Percentiles rank a stretch among this genome's conserved stretches.
phyloP scores from a whole-genome alignment of 2,329 filamentous ascomycete genomes.

The Penicillium sp. region DNA sequence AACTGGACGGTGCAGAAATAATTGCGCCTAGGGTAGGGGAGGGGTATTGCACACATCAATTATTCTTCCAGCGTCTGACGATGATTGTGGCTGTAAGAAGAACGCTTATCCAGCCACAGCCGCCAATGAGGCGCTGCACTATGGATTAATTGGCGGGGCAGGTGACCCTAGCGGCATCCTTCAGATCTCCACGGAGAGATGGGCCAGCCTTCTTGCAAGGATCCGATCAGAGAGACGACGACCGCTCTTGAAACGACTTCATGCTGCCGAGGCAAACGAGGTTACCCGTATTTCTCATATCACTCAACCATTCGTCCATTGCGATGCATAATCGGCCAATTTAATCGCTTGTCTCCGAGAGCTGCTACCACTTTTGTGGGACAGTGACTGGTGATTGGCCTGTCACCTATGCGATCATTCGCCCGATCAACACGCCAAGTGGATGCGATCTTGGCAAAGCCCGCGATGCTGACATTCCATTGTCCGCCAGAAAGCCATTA shows the following conservation, averaged over 20 bases:
- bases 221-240: not conserved
- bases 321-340: not conserved
- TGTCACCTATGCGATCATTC: not conserved
- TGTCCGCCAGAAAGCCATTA: not conserved
- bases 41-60: not conserved
- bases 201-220: not conserved
- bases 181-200: not conserved
- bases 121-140: not conserved
- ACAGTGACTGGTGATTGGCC: not conserved
- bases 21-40: not conserved
- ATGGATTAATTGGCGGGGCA: not conserved
- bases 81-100: not conserved
- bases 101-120: conserved; percentile 5
- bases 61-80: not conserved
- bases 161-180: not conserved
- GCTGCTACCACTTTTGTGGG: not conserved
- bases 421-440: conserved; percentile 3
- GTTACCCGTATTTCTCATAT: not conserved
- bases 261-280: not conserved
- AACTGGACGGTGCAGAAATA: not conserved
- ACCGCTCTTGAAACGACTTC: not conserved
- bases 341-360: not conserved
- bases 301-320: not conserved
- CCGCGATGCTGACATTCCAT: not conserved
- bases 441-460: conserved; percentile 13